These are phyloP conservation scores for Botrytis medusae DNA, from an alignment of 2,329 filamentous ascomycete genomes.

Conservation along the genomic window DNA sequence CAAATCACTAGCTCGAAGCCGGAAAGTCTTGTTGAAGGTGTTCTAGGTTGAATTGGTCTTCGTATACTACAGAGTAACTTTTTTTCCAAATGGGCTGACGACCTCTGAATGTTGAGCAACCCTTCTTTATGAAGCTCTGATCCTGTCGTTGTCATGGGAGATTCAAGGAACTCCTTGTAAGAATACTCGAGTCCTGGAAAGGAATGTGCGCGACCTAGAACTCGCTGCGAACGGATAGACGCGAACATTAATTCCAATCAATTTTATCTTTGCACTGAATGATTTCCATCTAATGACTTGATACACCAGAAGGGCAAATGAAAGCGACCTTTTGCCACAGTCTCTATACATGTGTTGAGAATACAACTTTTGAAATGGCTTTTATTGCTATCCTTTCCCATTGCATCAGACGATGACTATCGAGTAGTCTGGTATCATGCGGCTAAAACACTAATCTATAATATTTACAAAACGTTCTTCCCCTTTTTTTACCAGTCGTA, in stretches of 20 bases:
- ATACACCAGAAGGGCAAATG: not conserved
- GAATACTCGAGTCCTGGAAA: slow-evolving; percentile 6
- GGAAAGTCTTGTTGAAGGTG: not conserved
- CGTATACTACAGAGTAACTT: not conserved
- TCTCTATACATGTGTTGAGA: not conserved
- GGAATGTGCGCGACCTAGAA: slow-evolving; percentile 9
- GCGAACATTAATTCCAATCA: not conserved
- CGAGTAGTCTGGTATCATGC: slow-evolving; percentile 13
- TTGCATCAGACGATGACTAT: not conserved
- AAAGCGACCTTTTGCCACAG: not conserved
- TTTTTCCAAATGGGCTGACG: not conserved
- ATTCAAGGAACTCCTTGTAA: slow-evolving; percentile 9
- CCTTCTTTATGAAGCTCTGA: not conserved
- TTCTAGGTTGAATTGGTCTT: not conserved
- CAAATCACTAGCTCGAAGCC: not conserved
- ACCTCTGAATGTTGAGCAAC: not conserved
- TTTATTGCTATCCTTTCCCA: not conserved
- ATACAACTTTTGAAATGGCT: not conserved
- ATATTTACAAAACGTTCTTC: slow-evolving; percentile 62
- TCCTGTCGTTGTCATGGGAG: slow-evolving; percentile 13
- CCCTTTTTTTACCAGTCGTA: slow-evolving; percentile 68
- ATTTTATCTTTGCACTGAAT: not conserved
- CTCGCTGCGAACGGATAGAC: not conserved
- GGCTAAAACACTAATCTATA: slow-evolving; percentile 27
- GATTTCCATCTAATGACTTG: not conserved